phyloP scores from a whole-genome alignment of 257 asterid species.

The Leptodermis oblonga region DNA sequence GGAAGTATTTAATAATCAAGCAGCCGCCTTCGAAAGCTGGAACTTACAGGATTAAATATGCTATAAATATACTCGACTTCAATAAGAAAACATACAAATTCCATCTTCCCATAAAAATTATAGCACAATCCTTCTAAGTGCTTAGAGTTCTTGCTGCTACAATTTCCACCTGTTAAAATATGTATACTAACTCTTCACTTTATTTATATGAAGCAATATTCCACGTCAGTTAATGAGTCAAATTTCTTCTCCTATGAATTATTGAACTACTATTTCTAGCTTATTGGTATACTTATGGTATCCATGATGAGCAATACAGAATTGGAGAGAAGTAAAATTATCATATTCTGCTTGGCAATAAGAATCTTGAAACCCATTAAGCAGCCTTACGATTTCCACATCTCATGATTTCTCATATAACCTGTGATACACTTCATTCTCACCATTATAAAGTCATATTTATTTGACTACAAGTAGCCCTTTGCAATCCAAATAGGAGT shows the following conservation, averaged over 20 bases:
- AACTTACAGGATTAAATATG: background rate
- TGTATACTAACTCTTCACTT: background rate
- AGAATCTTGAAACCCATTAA: background rate
- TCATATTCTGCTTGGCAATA: background rate
- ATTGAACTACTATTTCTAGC: background rate
- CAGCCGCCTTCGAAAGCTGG: background rate
- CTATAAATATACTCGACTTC: background rate
- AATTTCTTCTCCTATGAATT: background rate
- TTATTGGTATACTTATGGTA: background rate
- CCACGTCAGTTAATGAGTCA: background rate
- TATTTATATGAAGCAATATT: no score
- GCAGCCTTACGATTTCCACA: background rate
- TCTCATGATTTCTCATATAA: background rate
- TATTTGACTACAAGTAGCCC: background rate
- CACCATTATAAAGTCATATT: no score
- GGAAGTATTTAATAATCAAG: background rate
- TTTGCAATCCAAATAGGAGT: background rate
- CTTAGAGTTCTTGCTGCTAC: background rate
- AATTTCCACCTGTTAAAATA: no score
- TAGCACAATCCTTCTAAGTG: background rate
- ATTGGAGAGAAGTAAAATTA: background rate
- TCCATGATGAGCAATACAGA: background rate
- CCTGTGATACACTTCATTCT: background rate
- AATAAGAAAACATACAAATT: background rate
- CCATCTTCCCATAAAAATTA: background rate